Evolutionary conservation across 1,284 basidiomycete genomes (phyloP), one percentile per base, ranked within the genome.

Genomic region (Apiotrichum sp.): DNA sequence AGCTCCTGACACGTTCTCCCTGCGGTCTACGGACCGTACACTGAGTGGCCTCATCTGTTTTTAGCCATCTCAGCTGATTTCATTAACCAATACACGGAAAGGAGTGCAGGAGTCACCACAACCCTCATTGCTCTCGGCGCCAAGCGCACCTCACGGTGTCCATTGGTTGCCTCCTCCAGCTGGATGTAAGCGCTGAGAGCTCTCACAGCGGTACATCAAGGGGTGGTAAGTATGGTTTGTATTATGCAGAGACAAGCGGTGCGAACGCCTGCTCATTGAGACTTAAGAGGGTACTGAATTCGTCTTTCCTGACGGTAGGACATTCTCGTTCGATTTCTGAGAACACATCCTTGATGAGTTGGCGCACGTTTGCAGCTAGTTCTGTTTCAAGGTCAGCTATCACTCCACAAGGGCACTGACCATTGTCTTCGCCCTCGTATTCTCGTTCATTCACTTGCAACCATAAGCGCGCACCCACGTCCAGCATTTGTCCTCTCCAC

Each of bases 401-500:
- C 35, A 11, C 35, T 6, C 35, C 6, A 14, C 36, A 39, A 22
- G 32, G 35, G 36, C 36, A 35, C 51, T 31, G 14, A 47, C 49
- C 39, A 5, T 47, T 47, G 16, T 51, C 49, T 14, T 13, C 2
- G 4, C 44, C 44, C 9, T 36, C 53, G n/a, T 50, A 38, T 14
- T 55, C 49, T 8, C 67, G 44, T 44, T 75, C 70, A 35, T 54
- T 39, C 35, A 71, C 35, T 38, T 68, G 63, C 4, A 72, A 53
- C 65, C 68, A 69, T 6, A 70, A 43, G 16, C 72, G 59, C 14
- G 62, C 60, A 2, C 70, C 46, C 0, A 70, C 64, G 50, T 74
- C 68, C 8, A 77, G 43, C 9, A 76, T 70, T 62, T 75, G 68
- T 10, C 75, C 75, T 33, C 74, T 56, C 75, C 75, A 77, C 32